A percentile compares a stretch with the other conserved stretches of the same genome.
phyloP scores from a whole-genome alignment of 345 rosid species.

The Pistacia atlantica region DNA sequence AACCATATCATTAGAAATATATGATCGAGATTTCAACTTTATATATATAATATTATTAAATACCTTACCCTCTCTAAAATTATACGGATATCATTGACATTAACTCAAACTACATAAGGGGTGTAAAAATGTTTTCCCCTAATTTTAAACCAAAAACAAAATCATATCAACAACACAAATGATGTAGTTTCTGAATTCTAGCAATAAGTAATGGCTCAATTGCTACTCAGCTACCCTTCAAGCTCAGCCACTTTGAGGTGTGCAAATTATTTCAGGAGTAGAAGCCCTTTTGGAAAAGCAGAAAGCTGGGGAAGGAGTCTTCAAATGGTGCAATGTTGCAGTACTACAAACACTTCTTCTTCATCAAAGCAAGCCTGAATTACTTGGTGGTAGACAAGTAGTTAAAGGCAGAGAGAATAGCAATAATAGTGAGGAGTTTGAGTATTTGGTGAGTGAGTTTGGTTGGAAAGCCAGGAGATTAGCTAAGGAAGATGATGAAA shows the following conservation, averaged over 20 bases:
- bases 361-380: constrained; percentile 17
- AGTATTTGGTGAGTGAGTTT: constrained; percentile 47
- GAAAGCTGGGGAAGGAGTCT: not conserved
- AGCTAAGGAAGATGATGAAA: constrained; percentile 49
- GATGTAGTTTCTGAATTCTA: not conserved
- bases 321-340: constrained; percentile 7
- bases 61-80: too few relatives aligned
- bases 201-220: not conserved
- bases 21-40: too few relatives aligned
- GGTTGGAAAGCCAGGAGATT: constrained; percentile 81
- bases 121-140: too few relatives aligned
- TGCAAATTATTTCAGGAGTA: not conserved
- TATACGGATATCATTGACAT: too few relatives aligned
- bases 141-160: not conserved
- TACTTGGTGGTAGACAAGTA: constrained; percentile 23
- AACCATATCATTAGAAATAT: too few relatives aligned
- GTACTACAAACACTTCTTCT: not conserved
- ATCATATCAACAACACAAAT: not conserved
- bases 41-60: too few relatives aligned
- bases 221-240: constrained; percentile 5
- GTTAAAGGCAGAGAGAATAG: constrained; percentile 10
- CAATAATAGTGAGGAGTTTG: constrained; percentile 12
- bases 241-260: not conserved
- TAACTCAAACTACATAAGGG: too few relatives aligned
- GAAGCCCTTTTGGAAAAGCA: not conserved